These are phyloP conservation scores for Pulveroboletus sp. DNA, from an alignment of 768 basidiomycete genomes.

Conservation along the genomic window DNA sequence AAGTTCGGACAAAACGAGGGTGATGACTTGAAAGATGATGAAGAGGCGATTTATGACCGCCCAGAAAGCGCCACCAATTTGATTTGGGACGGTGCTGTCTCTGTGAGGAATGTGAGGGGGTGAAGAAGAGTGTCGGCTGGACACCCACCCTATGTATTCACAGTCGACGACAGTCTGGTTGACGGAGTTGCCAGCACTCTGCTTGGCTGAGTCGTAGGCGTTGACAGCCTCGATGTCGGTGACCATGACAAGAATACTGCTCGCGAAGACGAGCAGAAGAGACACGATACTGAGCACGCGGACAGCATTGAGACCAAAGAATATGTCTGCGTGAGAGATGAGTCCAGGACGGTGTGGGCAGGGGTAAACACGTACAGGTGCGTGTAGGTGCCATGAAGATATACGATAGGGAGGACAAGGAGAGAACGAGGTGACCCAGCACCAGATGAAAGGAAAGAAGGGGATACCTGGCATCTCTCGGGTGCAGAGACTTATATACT, in stretches of 20 bases:
- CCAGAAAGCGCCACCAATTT: conserved; percentile 89
- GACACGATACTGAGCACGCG: conserved; percentile 76
- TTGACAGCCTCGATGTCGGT: conserved; percentile 75
- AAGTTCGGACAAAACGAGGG: conserved; percentile 78
- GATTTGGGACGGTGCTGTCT: conserved; percentile 80
- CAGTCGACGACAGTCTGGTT: conserved; percentile 42
- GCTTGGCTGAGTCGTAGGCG: conserved; percentile 44
- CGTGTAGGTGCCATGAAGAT: conserved; percentile 30
- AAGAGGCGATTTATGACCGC: conserved; percentile 83
- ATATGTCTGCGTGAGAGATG: conserved; percentile 40
- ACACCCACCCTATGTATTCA: conserved; percentile 72
- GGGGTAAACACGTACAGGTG: conserved; percentile 38
- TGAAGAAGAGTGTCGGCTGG: background rate
- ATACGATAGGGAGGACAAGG: background rate
- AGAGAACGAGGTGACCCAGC: conserved; percentile 29
- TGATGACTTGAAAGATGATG: conserved; percentile 78
- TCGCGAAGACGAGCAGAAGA: conserved; percentile 75
- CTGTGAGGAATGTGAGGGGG: conserved; percentile 35
- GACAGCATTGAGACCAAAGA: conserved; percentile 75
- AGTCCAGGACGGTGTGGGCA: background rate
- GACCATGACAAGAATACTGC: conserved; percentile 69
- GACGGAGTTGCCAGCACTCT: conserved; percentile 28
- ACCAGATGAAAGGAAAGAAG: conserved; percentile 20
- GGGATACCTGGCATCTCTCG: background rate
- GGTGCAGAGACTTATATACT: conserved; percentile 22